These are phyloP conservation scores for Boletales sp. DNA, from an alignment of 768 basidiomycete species.

Conservation along the genomic window DNA sequence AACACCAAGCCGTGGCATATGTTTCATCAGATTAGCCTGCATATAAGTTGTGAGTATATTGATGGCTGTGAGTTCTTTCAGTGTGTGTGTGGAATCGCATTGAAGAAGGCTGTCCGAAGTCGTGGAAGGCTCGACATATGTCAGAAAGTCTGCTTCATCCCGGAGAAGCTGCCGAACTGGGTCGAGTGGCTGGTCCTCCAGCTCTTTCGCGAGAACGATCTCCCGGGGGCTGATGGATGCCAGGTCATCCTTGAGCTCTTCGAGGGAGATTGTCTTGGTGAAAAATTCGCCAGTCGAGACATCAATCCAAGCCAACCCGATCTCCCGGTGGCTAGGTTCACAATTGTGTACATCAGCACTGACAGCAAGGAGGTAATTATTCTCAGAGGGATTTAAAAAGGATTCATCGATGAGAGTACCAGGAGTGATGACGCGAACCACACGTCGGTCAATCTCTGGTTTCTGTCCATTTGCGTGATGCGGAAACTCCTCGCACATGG, in stretches of 20 bases:
- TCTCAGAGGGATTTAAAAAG: constrained; percentile 81
- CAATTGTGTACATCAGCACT: constrained; percentile 17
- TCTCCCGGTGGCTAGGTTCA: constrained; percentile 5
- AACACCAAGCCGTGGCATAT: constrained; percentile 61
- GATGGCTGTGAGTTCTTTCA: constrained; percentile 54
- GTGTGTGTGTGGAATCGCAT: constrained; percentile 14
- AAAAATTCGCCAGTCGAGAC: constrained; percentile 94
- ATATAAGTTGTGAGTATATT: constrained; percentile 62
- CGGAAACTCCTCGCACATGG: constrained; percentile 91
- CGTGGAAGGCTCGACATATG: constrained; percentile 35
- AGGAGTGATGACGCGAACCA: constrained; percentile 85
- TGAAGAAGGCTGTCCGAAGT: constrained; percentile 1
- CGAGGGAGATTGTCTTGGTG: constrained; percentile 54
- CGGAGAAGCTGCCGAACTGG: constrained; percentile 46
- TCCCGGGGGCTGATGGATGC: constrained; percentile 79
- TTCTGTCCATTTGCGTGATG: constrained; percentile 46
- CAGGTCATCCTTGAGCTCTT: constrained; percentile 73
- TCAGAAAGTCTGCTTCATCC: constrained; percentile 55
- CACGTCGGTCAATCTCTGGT: constrained; percentile 70
- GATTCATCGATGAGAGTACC: constrained; percentile 92
- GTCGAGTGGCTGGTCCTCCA: constrained; percentile 38
- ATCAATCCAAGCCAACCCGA: constrained; percentile 93
- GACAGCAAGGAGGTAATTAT: constrained; percentile 85
- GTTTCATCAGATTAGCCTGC: constrained; percentile 65
- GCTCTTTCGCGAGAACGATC: constrained; percentile 57